phyloP scores from a whole-genome alignment of 768 basidiomycete genomes.

The Lyophyllum semitale region DNA sequence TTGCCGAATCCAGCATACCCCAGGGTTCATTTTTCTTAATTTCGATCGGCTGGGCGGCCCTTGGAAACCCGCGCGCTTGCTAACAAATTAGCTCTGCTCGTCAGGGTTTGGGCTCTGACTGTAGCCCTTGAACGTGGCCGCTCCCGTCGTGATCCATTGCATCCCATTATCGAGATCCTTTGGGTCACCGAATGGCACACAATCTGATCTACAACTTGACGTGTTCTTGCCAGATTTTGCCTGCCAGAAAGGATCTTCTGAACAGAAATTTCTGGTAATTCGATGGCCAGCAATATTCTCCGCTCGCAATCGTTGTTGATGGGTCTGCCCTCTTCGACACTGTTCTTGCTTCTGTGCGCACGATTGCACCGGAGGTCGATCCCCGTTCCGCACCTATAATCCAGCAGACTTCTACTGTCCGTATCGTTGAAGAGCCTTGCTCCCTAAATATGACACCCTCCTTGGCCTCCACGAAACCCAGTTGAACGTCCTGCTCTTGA shows the following conservation, averaged over 20 bases:
- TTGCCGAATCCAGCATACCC: conserved; percentile 13
- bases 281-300: conserved; percentile 8
- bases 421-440: conserved; percentile 5
- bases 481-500: conserved; percentile 17
- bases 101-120: neutral
- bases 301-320: conserved; percentile 4
- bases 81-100: neutral
- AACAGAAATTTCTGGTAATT: conserved; percentile 15
- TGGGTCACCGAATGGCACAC: conserved; percentile 6
- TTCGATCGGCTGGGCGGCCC: neutral
- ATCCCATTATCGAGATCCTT: conserved; percentile 18
- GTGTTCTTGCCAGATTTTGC: conserved; percentile 14
- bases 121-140: conserved; percentile 12
- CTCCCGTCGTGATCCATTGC: conserved; percentile 27
- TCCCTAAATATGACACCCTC: conserved; percentile 15
- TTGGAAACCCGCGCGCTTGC: conserved; percentile 9
- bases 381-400: conserved; percentile 12
- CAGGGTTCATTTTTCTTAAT: neutral
- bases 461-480: conserved; percentile 21
- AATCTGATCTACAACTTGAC: conserved; percentile 21
- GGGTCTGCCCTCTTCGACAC: conserved; percentile 5
- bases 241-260: conserved; percentile 15
- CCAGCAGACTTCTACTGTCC: conserved; percentile 14
- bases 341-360: conserved; percentile 23
- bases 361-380: conserved; percentile 27